Evolutionary conservation across 1,284 basidiomycete species (phyloP).

Genomic region (Malassezia yamatoensis): DNA sequence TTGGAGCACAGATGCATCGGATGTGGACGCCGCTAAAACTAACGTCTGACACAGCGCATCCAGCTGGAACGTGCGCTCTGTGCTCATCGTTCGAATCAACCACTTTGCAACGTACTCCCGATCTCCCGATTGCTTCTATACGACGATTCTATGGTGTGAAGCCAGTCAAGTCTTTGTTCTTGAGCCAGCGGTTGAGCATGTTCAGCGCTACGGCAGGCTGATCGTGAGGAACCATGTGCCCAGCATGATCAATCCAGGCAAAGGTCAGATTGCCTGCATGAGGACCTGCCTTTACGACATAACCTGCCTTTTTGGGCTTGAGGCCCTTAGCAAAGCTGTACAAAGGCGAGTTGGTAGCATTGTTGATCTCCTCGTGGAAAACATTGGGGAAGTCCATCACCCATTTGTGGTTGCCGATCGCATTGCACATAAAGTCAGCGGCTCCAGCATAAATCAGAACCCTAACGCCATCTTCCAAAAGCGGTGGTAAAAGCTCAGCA

Average conservation of each 20-base stretch:
- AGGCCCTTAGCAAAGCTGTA: slow-evolving; percentile 24
- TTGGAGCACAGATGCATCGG: slow-evolving; percentile 2
- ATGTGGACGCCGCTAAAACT: not conserved
- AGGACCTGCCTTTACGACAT: slow-evolving; percentile 32
- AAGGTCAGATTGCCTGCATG: slow-evolving; percentile 38
- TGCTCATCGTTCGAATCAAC: not conserved
- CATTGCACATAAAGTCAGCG: slow-evolving; percentile 60
- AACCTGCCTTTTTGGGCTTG: slow-evolving; percentile 27
- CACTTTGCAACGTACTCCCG: not conserved
- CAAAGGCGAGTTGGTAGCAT: slow-evolving; percentile 22
- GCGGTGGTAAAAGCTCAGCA: slow-evolving; percentile 61
- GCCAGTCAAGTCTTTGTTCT: slow-evolving; percentile 50
- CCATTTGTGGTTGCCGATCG: slow-evolving; percentile 43
- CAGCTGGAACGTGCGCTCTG: slow-evolving; percentile 1
- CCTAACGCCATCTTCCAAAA: slow-evolving; percentile 65
- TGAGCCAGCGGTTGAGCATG: slow-evolving; percentile 55
- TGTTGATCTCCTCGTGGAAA: slow-evolving; percentile 33
- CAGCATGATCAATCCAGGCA: slow-evolving; percentile 28
- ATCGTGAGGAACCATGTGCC: slow-evolving; percentile 57
- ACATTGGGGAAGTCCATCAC: slow-evolving; percentile 29
- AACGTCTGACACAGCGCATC: slow-evolving; percentile 6
- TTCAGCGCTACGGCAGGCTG: slow-evolving; percentile 64
- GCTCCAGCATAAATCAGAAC: slow-evolving; percentile 74
- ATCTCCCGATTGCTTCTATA: not conserved
- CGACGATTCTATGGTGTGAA: not conserved